These are phyloP conservation scores for Ampelocalamus luodianensis DNA, from an alignment of 176 grass and related monocot genomes.

Conservation along the genomic window DNA sequence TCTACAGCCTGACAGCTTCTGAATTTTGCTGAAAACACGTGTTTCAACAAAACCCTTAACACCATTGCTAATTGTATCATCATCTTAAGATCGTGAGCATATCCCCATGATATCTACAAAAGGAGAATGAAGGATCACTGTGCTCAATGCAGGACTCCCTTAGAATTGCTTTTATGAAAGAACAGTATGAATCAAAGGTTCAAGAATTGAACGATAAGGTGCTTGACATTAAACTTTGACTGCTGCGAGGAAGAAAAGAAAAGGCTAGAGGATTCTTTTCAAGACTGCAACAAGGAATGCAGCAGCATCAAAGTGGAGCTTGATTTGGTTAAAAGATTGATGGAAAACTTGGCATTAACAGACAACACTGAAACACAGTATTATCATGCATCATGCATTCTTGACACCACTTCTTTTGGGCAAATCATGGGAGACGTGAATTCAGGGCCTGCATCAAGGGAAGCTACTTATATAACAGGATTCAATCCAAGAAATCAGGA, in stretches of 20 bases:
- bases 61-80: no score
- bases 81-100: no score
- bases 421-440: constrained; percentile 58
- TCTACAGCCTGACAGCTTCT: no score
- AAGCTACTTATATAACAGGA: constrained; percentile 17
- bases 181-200: constrained; percentile 92
- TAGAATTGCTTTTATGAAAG: constrained; percentile 95
- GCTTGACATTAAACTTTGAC: constrained; percentile 67
- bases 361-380: constrained; percentile 33
- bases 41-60: no score
- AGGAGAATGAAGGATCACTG: constrained; percentile 58
- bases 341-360: constrained; percentile 75
- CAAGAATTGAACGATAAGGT: constrained; percentile 86
- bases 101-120: no score
- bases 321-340: constrained; percentile 76
- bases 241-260: constrained; percentile 91
- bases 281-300: constrained; percentile 82
- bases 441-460: constrained; percentile 33
- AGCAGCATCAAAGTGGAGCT: constrained; percentile 76
- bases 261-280: constrained; percentile 69
- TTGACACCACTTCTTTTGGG: constrained; percentile 48
- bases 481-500: constrained; percentile 32
- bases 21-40: no score
- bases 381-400: constrained; percentile 51
- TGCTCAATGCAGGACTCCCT: constrained; percentile 75